Evolutionary conservation across 2,329 filamentous ascomycete species (phyloP), one percentile per base, ranked within the genome.

Genomic region (Trichophyton verrucosum): DNA sequence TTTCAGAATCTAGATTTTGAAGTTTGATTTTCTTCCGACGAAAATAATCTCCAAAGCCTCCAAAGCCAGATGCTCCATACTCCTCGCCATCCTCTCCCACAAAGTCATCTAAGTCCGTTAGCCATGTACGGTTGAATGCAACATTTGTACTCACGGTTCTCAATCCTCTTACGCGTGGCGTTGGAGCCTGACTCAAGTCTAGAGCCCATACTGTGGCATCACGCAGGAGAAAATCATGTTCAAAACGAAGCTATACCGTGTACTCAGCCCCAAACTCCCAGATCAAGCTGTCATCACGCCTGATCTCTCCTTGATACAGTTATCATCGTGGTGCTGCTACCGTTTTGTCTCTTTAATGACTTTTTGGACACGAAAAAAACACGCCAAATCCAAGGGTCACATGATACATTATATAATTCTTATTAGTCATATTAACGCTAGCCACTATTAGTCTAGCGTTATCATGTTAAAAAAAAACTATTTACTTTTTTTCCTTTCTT

Each of bases 11-110:
- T 33, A 94, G 82, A 69, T 99, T 99, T 73, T 97, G 94, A 2
- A 99, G 81, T 71, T 99, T 99, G 73, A 96, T 85, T 79, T 95
- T 96, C 78, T 99, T 99, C 61, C 91, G 86, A 57, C 91, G 82
- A 71, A 96, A 95, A 73, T 97, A 99, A 70, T 97, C 92, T 24
- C 80, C 76, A 68, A 97, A 95, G 7, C 91, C 92, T 27, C 90
- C 89, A 73, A 97, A 99, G 59, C 82, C 83, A 64, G 91, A 96
- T 1, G 80, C 83, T 62, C 86, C 85, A 72, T 99, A 99, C 72
- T 99, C 95, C 61, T 97, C 92, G 61, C 94, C 92, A 24, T 82
- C 82, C 71, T 96, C 91, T 64, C 88, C 81, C 1, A 86, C 79
- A 71, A 96, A 97, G 1, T 80, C 82, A 74, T 96, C 77, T 78